Conservation (phyloP, 306 rosid genomes). For the Castanea sativa region DNA sequence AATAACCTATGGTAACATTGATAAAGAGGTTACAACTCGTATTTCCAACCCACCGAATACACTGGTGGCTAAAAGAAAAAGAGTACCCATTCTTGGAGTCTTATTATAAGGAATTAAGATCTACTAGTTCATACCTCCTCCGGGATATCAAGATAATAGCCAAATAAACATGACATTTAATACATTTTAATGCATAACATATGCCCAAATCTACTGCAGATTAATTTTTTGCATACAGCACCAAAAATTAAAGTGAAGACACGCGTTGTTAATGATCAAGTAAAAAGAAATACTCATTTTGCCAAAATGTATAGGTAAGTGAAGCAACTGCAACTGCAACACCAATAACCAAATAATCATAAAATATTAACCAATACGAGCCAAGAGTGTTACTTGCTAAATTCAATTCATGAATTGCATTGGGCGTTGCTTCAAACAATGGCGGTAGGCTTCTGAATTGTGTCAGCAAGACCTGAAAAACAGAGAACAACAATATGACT, state of each 20-base stretch:
- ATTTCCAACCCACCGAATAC: neutral
- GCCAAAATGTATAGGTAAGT: neutral
- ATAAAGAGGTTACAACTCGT: too few species aligned
- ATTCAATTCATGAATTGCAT: constrained; percentile 68
- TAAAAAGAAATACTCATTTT: neutral
- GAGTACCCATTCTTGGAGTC: neutral
- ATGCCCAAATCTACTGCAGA: neutral
- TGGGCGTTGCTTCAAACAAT: constrained; percentile 71
- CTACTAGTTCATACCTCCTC: neutral
- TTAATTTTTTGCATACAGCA: neutral
- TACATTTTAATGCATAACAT: neutral
- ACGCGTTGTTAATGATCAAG: neutral
- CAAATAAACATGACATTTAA: neutral
- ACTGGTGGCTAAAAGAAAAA: neutral
- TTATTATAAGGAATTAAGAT: neutral
- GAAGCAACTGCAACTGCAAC: neutral
- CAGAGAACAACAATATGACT: neutral
- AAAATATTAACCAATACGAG: neutral
- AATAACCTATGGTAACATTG: too few species aligned
- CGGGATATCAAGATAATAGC: too few species aligned
- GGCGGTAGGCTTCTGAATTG: constrained; percentile 93
- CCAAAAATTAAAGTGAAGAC: neutral
- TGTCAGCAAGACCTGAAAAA: constrained; percentile 66
- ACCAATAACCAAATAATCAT: neutral
- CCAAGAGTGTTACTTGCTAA: constrained; percentile 69